A percentile compares a stretch with the other conserved stretches of the same genome.
Conservation (phyloP, 2,329 filamentous ascomycete genomes). For the Claviceps cyperi region DNA sequence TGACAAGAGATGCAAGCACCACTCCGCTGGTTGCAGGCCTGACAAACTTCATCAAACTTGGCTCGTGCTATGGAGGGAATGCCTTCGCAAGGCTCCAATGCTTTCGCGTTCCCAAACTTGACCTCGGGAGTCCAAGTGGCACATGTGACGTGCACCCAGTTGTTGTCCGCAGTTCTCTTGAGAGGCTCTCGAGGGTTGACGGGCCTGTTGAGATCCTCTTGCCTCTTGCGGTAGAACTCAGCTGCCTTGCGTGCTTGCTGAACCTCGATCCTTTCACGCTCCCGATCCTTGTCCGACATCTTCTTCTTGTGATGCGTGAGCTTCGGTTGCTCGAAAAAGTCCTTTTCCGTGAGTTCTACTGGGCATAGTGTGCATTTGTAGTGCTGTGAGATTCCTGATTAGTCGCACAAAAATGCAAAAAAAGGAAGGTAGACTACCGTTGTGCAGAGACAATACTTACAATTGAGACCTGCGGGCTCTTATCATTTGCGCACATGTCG, state of each 20-base stretch:
- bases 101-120: slow-evolving; percentile 75
- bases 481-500: slow-evolving; percentile 91
- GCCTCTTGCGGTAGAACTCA: slow-evolving; percentile 69
- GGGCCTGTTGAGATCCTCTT: slow-evolving; percentile 73
- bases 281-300: slow-evolving; percentile 71
- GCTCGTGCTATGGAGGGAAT: slow-evolving; percentile 66
- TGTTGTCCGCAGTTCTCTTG: slow-evolving; percentile 90
- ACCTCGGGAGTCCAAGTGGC: slow-evolving; percentile 86
- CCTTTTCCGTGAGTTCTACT: slow-evolving; percentile 63
- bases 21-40: slow-evolving; percentile 59
- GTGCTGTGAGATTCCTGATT: slow-evolving; percentile 28
- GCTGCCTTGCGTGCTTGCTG: slow-evolving; percentile 68
- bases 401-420: slow-evolving; percentile 9
- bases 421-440: neutral
- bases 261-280: slow-evolving; percentile 74
- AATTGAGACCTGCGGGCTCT: slow-evolving; percentile 82
- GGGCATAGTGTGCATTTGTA: slow-evolving; percentile 92
- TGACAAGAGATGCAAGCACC: slow-evolving; percentile 79
- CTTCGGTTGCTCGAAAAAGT: slow-evolving; percentile 60
- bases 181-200: slow-evolving; percentile 75
- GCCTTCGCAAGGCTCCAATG: slow-evolving; percentile 76
- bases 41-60: slow-evolving; percentile 66
- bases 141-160: slow-evolving; percentile 94
- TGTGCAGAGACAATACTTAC: slow-evolving; percentile 32
- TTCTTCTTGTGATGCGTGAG: slow-evolving; percentile 60